These are phyloP conservation scores for Nakazawaea wickerhamii DNA, from an alignment of 805 yeast species.

Conservation along the genomic window DNA sequence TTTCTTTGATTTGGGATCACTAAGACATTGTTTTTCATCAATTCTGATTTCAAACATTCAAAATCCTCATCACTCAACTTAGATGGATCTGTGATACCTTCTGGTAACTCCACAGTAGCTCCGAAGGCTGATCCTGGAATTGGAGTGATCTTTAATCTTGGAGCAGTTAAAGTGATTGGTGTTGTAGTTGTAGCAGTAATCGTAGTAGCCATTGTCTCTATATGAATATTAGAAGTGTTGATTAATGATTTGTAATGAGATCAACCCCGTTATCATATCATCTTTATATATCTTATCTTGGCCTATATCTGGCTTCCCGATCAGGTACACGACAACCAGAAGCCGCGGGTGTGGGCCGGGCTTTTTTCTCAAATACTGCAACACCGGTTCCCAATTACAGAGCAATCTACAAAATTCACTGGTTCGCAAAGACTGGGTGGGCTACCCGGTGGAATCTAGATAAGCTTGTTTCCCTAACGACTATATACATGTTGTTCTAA, in stretches of 20 bases:
- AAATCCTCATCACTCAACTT: slow-evolving; percentile 62
- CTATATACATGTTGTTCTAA: neutral
- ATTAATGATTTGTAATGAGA: neutral
- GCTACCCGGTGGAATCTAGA: no score
- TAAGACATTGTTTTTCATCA: slow-evolving; percentile 63
- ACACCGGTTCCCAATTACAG: no score
- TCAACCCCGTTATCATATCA: neutral
- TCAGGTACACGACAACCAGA: no score
- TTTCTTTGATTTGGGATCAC: slow-evolving; percentile 70
- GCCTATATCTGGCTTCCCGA: no score
- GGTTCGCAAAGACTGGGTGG: no score
- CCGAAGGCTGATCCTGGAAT: slow-evolving; percentile 56
- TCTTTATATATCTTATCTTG: neutral
- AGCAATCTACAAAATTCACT: no score
- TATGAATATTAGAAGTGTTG: neutral
- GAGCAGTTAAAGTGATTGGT: neutral
- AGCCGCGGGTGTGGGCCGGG: no score
- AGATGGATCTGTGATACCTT: slow-evolving; percentile 70
- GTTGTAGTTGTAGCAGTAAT: slow-evolving; percentile 1
- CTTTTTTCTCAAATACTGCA: no score
- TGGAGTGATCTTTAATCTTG: slow-evolving; percentile 37
- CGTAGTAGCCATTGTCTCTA: neutral
- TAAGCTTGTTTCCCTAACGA: no score
- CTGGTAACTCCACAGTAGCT: slow-evolving; percentile 60
- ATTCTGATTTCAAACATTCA: slow-evolving; percentile 52